Evolutionary conservation across 805 yeast genomes (phyloP).

Genomic region (Cyberlindnera euphorbiae): DNA sequence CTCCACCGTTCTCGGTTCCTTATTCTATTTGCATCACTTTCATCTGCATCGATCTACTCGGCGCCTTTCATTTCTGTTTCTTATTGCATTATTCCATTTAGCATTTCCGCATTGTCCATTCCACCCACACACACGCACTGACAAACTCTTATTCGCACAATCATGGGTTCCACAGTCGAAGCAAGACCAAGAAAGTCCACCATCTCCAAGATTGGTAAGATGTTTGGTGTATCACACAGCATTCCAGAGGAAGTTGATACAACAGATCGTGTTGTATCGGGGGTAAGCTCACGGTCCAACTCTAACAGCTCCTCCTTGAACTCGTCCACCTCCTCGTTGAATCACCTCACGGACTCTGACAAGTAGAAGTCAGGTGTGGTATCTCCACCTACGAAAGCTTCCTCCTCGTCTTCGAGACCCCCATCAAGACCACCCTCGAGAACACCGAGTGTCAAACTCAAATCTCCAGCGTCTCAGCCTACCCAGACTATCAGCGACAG

Average conservation of each 20-base stretch:
- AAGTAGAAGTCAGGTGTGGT: constrained; percentile 3
- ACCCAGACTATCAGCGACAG: constrained; percentile 4
- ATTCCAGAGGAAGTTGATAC: constrained; percentile 10
- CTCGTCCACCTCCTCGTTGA: constrained; percentile 15
- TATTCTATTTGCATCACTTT: too few species aligned
- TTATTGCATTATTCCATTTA: too few species aligned
- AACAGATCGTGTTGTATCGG: constrained; percentile 1
- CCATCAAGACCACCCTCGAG: constrained; percentile 18
- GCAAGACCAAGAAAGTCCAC: constrained; percentile 26
- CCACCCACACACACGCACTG: too few species aligned
- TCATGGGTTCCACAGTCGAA: constrained; percentile 11
- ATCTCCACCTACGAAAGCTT: constrained; percentile 8
- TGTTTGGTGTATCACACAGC: constrained; percentile 21
- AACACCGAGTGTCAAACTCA: constrained; percentile 12
- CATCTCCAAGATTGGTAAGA: constrained; percentile 26
- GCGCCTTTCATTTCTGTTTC: too few species aligned
- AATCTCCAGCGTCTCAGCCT: constrained; percentile 2
- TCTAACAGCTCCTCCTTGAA: constrained; percentile 10
- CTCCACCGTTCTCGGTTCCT: too few species aligned
- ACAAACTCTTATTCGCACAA: too few species aligned
- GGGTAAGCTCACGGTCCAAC: constrained; percentile 5
- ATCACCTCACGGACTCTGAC: constrained; percentile 9
- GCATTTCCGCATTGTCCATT: too few species aligned
- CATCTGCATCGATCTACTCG: too few species aligned
- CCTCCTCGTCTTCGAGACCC: constrained; percentile 15